A percentile compares a stretch with the other conserved stretches of the same genome.
phyloP scores from a whole-genome alignment of 2,329 filamentous ascomycete species.

The Colletotrichum neosansevieriae region DNA sequence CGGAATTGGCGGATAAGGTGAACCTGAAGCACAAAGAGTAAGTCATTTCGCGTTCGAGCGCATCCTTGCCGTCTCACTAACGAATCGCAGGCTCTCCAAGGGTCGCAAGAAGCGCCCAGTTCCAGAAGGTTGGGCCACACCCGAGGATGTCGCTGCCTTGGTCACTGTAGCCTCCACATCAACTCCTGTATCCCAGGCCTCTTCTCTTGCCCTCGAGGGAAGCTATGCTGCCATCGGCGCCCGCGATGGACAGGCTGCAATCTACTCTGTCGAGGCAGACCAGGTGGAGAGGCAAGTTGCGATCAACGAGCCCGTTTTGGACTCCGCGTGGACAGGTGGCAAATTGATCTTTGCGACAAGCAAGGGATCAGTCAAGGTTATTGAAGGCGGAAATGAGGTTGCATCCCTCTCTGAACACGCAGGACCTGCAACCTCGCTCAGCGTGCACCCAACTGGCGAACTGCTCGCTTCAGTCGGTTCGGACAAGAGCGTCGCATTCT shows the following conservation, averaged over 20 bases:
- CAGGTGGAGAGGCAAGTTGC: constrained; percentile 76
- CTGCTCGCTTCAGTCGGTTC: constrained; percentile 88
- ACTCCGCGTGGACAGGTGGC: constrained; percentile 72
- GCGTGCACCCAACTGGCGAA: constrained; percentile 84
- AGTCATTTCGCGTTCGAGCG: constrained; percentile 49
- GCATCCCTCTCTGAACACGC: constrained; percentile 84
- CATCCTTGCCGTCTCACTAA: constrained; percentile 30
- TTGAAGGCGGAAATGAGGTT: constrained; percentile 76
- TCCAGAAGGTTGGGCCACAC: constrained; percentile 85
- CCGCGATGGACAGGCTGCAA: constrained; percentile 76
- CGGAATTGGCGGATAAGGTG: constrained; percentile 77
- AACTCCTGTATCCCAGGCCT: constrained; percentile 61
- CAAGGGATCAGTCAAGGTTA: constrained; percentile 84
- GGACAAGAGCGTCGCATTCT: constrained; percentile 93
- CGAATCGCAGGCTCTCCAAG: constrained; percentile 76
- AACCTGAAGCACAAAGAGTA: constrained; percentile 85
- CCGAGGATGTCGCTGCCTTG: constrained; percentile 73
- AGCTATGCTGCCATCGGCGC: constrained; percentile 81
- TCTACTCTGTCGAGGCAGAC: constrained; percentile 80
- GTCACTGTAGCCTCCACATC: constrained; percentile 59
- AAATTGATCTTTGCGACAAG: constrained; percentile 80
- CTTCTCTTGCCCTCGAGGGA: constrained; percentile 64
- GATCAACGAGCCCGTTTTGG: constrained; percentile 76
- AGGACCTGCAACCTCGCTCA: constrained; percentile 81
- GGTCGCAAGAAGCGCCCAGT: constrained; percentile 90